Evolutionary conservation across 1,139 yeast genomes (phyloP), one percentile per base, ranked within the genome.

Genomic region (Nakaseomyces sp.): DNA sequence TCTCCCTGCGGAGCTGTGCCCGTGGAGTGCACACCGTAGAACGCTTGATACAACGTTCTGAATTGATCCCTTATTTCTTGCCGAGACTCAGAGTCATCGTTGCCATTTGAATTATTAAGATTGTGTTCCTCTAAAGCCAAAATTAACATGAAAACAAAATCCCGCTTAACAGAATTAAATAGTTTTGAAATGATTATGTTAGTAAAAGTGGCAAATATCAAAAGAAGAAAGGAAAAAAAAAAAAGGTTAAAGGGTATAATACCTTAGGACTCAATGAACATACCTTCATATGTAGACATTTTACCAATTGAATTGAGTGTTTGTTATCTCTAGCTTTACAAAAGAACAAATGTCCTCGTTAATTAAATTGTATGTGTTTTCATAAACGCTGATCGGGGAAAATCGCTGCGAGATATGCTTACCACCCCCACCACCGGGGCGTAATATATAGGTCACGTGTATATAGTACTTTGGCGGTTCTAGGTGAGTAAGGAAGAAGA

Each of bases 241-340:
- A n/a, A n/a, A n/a, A n/a, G n/a, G n/a, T n/a, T n/a, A n/a, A n/a
- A n/a, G n/a, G n/a, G n/a, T n/a, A n/a, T n/a, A 26, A 40, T 22
- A 3, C 18, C 13, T 22, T 12, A n/a, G n/a, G n/a, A n/a, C n/a
- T n/a, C n/a, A n/a, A 19, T 6, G 35, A 26, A 37, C 52, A 45
- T 54, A 54, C 58, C 58, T 46, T 53, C 51, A 46, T 54, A 53
- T 20, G 44, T 48, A 9, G 58, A 54, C 57, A 54, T 54, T 22
- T 2, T 47, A 5, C 8, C 6, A n/a, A n/a, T n/a, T n/a, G n/a
- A n/a, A n/a, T n/a, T n/a, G n/a, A n/a, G n/a, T n/a, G n/a, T n/a
- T n/a, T n/a, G n/a, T n/a, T n/a, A n/a, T n/a, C n/a, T n/a, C n/a
- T n/a, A n/a, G n/a, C n/a, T n/a, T n/a, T n/a, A n/a, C n/a, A n/a